Evolutionary conservation across 495 filamentous ascomycete species (phyloP).

Genomic region (Bathelium albidoporum): DNA sequence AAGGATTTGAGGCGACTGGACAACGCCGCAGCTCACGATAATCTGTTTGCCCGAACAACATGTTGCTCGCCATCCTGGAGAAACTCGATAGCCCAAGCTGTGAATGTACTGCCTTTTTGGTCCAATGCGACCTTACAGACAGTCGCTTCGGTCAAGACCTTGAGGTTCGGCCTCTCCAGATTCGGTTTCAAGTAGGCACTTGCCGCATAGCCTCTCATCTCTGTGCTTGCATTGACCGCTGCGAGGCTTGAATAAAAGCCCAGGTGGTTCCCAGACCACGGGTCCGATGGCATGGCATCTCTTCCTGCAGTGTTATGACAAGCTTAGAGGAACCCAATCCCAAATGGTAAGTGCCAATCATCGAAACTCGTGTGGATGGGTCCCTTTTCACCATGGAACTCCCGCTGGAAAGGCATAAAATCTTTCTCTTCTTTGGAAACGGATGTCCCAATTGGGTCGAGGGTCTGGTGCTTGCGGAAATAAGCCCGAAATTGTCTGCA

Average conservation of each 20-base stretch:
- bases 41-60: conserved; percentile 34
- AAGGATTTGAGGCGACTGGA: conserved; percentile 46
- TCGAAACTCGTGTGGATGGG: conserved; percentile 1
- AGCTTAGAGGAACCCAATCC: not conserved
- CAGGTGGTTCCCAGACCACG: conserved; percentile 4
- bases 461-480: conserved; percentile 19
- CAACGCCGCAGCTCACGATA: conserved; percentile 41
- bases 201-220: conserved; percentile 16
- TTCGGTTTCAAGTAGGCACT: conserved; percentile 21
- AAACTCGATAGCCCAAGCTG: conserved; percentile 20
- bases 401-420: not conserved
- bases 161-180: conserved; percentile 13
- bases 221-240: conserved; percentile 11
- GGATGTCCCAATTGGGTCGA: conserved; percentile 11
- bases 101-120: not conserved
- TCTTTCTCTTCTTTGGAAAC: not conserved
- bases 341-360: not conserved
- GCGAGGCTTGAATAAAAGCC: conserved; percentile 20
- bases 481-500: conserved; percentile 40
- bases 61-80: conserved; percentile 18
- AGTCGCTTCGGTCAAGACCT: conserved; percentile 17
- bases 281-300: not conserved
- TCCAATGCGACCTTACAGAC: conserved; percentile 17
- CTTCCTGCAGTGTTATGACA: not conserved
- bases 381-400: conserved; percentile 1